A percentile compares a stretch with the other conserved stretches of the same genome.
These are phyloP conservation scores for Lentinula edodes DNA, from an alignment of 768 basidiomycete genomes.

Conservation along the genomic window DNA sequence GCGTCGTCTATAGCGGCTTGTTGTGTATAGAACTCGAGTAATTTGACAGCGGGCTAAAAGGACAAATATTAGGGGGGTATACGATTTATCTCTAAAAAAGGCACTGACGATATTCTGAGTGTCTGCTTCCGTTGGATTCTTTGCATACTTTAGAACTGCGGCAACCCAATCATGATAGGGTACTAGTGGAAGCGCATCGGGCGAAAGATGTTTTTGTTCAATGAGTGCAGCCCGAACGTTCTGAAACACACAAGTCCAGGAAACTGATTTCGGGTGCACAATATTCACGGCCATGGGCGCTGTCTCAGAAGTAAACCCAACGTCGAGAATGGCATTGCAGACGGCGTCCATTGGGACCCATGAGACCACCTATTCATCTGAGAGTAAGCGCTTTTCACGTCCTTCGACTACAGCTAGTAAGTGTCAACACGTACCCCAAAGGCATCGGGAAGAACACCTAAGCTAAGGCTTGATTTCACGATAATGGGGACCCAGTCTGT, in stretches of 20 bases:
- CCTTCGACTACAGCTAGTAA: background rate
- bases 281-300: slow-evolving; percentile 25
- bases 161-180: slow-evolving; percentile 24
- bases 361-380: slow-evolving; percentile 16
- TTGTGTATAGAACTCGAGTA: slow-evolving; percentile 21
- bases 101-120: slow-evolving; percentile 25
- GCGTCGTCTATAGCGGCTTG: slow-evolving; percentile 15
- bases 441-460: slow-evolving; percentile 23
- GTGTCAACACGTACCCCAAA: slow-evolving; percentile 24
- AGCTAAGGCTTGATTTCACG: slow-evolving; percentile 25
- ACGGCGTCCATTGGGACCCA: slow-evolving; percentile 35
- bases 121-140: slow-evolving; percentile 18
- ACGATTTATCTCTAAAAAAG: background rate
- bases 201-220: slow-evolving; percentile 7
- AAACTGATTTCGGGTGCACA: slow-evolving; percentile 29
- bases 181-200: slow-evolving; percentile 14
- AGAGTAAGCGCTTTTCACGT: slow-evolving; percentile 4
- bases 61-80: background rate
- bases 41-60: slow-evolving; percentile 27
- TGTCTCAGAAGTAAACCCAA: slow-evolving; percentile 17
- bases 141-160: slow-evolving; percentile 17
- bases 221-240: slow-evolving; percentile 15
- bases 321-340: slow-evolving; percentile 23
- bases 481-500: slow-evolving; percentile 46
- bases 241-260: slow-evolving; percentile 22